These are phyloP conservation scores for Macrophomina phaseolina DNA, from an alignment of 2,329 filamentous ascomycete genomes.

Conservation along the genomic window DNA sequence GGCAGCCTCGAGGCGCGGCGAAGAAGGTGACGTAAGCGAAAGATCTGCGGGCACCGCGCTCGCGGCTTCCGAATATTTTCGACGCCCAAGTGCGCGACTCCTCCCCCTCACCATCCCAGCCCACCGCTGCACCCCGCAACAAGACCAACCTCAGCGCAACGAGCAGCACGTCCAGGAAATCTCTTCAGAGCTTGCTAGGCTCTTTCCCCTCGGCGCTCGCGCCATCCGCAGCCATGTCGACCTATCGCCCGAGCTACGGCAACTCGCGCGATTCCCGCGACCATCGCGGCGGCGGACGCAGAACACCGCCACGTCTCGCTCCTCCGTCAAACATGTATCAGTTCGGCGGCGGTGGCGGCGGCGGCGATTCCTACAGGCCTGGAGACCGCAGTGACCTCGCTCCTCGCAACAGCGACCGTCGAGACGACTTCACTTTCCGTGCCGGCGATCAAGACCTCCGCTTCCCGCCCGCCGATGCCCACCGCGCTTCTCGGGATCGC, in stretches of 20 bases:
- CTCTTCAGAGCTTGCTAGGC: neutral
- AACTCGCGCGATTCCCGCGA: slow-evolving; percentile 21
- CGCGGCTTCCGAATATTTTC: slow-evolving; percentile 27
- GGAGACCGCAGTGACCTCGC: slow-evolving; percentile 29
- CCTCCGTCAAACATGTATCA: slow-evolving; percentile 21
- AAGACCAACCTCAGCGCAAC: neutral
- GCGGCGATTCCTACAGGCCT: slow-evolving; percentile 38
- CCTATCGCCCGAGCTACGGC: slow-evolving; percentile 28
- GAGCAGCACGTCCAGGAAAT: neutral
- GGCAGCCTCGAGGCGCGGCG: slow-evolving; percentile 11
- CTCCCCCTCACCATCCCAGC: slow-evolving; percentile 1
- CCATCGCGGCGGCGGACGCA: slow-evolving; percentile 17
- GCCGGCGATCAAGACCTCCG: slow-evolving; percentile 37
- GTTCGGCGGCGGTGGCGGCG: slow-evolving; percentile 32
- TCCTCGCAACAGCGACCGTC: slow-evolving; percentile 29
- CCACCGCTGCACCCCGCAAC: neutral
- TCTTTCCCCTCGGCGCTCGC: neutral
- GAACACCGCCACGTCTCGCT: slow-evolving; percentile 22
- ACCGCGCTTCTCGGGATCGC: slow-evolving; percentile 4
- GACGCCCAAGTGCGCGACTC: slow-evolving; percentile 3
- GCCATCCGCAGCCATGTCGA: slow-evolving; percentile 12
- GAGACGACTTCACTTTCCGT: slow-evolving; percentile 43
- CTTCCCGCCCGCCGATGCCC: slow-evolving; percentile 38
- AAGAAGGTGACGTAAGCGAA: slow-evolving; percentile 25
- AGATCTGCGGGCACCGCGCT: slow-evolving; percentile 9